Percentiles rank a stretch among this genome's conserved stretches.
Evolutionary conservation across 2,329 filamentous ascomycete genomes (phyloP).

Genomic region (Pseudogymnoascus sp.): DNA sequence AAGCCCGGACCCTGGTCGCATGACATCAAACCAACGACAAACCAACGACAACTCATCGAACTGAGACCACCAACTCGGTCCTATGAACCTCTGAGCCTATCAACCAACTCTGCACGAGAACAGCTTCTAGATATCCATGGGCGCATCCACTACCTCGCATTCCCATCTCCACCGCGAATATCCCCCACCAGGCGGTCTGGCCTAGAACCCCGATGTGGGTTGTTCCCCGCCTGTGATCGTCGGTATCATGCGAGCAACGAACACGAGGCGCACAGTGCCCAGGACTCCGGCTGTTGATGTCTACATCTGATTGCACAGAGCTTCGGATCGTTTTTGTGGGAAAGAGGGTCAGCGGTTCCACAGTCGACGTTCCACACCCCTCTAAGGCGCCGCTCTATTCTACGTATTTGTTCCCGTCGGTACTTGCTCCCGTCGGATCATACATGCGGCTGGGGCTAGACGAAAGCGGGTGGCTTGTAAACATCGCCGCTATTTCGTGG

Average conservation of each 20-base stretch:
- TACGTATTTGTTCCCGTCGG: background rate
- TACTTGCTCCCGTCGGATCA: background rate
- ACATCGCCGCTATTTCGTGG: background rate
- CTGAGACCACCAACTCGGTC: background rate
- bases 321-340: background rate
- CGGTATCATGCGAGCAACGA: background rate
- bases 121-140: background rate
- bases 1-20: background rate
- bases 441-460: background rate
- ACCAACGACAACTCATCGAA: background rate
- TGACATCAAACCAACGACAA: background rate
- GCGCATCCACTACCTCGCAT: background rate
- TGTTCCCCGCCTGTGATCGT: slow-evolving; percentile 3
- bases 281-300: background rate
- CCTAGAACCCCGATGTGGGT: background rate
- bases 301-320: background rate
- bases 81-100: background rate
- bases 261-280: background rate
- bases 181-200: background rate
- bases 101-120: background rate
- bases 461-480: background rate
- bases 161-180: background rate
- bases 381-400: background rate
- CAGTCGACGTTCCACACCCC: background rate
- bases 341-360: slow-evolving; percentile 2